Evolutionary conservation across 164 flowering plant genomes (phyloP), one percentile per base, ranked within the genome.

Genomic region (Houttuynia cordata): DNA sequence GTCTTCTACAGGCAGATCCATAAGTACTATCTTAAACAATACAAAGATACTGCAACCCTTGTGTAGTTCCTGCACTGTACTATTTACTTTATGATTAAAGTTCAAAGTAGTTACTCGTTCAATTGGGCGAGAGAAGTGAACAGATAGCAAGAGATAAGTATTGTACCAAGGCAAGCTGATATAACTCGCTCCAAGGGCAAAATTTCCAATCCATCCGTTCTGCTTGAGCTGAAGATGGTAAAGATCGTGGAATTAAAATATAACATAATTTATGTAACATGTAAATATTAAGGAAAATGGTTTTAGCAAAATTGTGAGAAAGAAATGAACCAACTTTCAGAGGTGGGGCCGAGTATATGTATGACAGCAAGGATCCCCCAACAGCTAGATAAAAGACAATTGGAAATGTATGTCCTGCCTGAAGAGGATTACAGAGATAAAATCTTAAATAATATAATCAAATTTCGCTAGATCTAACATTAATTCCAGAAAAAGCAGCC

Each of bases 121-220:
- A 40, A 40, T 6, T 10, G 10, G 10, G 6, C 6, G 10, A 40
- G 10, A 40, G 10, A 40, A 6, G 42, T 10, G 42, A 40, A 40
- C 42, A 40, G 17, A 14, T 4, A 42, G 9, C 17, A 14, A 1
- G 9, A 42, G 10, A 42, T 30, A 2, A 42, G 12, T 42, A 42
- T 53, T 77, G 37, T 62, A 93, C 98, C 98, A 93, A 57, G 98
- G 98, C 73, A 93, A 80, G 75, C 96, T 74, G 57, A 89, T 93
- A 68, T 93, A 93, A 78, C 98, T 93, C 54, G 88, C 84, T 71
- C 98, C 98, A 6, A 93, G 79, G 57, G 97, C 96, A 74, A 84
- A 89, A 75, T 93, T 93, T 64, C 98, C 98, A 61, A 84, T 79
- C 97, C 98, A 93, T 60, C 97, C 98, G 76, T 93, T 87, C 72